Conservation (phyloP, 2,329 filamentous ascomycete genomes). For the Aspergillus hiratsukae region DNA sequence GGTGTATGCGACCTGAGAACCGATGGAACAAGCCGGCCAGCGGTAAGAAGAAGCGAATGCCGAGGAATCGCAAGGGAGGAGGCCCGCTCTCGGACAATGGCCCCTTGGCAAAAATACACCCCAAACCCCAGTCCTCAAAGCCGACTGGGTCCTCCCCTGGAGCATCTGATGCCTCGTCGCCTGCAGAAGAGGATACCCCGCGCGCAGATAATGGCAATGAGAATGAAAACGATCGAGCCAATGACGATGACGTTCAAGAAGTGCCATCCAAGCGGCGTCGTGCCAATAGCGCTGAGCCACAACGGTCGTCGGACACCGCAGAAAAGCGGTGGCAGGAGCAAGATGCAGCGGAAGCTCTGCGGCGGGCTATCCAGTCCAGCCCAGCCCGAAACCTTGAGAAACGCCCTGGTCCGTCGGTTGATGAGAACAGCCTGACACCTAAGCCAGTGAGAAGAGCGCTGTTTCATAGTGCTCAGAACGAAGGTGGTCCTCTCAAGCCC, state of each 20-base stretch:
- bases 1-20: slow-evolving; percentile 73
- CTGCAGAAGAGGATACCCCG: slow-evolving; percentile 35
- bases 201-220: slow-evolving; percentile 26
- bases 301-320: slow-evolving; percentile 30
- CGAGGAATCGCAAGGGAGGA: slow-evolving; percentile 29
- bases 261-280: slow-evolving; percentile 40
- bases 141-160: slow-evolving; percentile 37
- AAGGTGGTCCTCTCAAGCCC: slow-evolving; percentile 31
- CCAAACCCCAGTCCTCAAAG: slow-evolving; percentile 24
- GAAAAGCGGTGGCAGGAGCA: slow-evolving; percentile 34
- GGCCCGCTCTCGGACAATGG: slow-evolving; percentile 32
- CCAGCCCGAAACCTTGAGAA: slow-evolving; percentile 50
- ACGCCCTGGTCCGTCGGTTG: slow-evolving; percentile 32
- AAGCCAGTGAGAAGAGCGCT: slow-evolving; percentile 47
- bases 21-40: slow-evolving; percentile 68
- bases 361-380: slow-evolving; percentile 58
- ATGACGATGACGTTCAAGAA: slow-evolving; percentile 26
- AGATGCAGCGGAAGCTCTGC: slow-evolving; percentile 43
- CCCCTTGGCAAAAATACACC: slow-evolving; percentile 30
- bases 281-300: slow-evolving; percentile 46
- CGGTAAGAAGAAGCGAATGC: slow-evolving; percentile 37
- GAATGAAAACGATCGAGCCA: slow-evolving; percentile 25
- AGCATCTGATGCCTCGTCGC: slow-evolving; percentile 34
- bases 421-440: slow-evolving; percentile 53
- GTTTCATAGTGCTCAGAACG: slow-evolving; percentile 38